Evolutionary conservation across 768 basidiomycete species (phyloP).

Genomic region (Exidia glandulosa): DNA sequence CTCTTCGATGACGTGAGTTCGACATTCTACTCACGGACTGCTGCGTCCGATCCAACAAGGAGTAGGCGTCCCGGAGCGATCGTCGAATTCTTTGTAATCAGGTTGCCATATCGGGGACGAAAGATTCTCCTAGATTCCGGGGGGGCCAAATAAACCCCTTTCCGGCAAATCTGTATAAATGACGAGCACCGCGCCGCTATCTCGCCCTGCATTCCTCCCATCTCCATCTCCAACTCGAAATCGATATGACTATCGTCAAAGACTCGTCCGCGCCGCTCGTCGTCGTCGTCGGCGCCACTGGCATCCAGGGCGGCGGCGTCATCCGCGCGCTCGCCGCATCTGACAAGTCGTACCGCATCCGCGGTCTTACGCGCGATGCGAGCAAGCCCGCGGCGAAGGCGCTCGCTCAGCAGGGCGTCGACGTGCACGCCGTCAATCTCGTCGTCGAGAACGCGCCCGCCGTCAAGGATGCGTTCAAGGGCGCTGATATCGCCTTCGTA

Average conservation of each 20-base stretch:
- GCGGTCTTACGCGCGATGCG: neutral
- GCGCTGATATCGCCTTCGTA: neutral
- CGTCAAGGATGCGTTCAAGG: neutral
- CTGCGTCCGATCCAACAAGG: too few species aligned
- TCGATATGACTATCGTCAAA: neutral
- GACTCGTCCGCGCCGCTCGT: neutral
- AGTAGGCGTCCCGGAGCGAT: too few species aligned
- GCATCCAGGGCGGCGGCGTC: neutral
- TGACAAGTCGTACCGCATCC: slow-evolving; percentile 4
- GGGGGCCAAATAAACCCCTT: too few species aligned
- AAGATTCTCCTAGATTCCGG: too few species aligned
- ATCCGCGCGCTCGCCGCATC: neutral
- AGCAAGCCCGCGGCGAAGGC: neutral
- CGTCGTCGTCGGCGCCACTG: neutral
- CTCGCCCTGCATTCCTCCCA: too few species aligned
- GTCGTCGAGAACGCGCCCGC: neutral
- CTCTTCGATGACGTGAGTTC: too few species aligned
- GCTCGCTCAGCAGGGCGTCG: slow-evolving; percentile 14
- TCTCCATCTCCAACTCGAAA: too few species aligned
- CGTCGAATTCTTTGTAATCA: too few species aligned
- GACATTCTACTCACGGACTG: too few species aligned
- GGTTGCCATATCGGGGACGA: too few species aligned
- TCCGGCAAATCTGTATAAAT: too few species aligned
- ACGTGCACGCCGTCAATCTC: slow-evolving; percentile 11
- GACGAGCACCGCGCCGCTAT: too few species aligned